Evolutionary conservation across 768 basidiomycete genomes (phyloP), one percentile per base, ranked within the genome.

Genomic region (Russula foetens): DNA sequence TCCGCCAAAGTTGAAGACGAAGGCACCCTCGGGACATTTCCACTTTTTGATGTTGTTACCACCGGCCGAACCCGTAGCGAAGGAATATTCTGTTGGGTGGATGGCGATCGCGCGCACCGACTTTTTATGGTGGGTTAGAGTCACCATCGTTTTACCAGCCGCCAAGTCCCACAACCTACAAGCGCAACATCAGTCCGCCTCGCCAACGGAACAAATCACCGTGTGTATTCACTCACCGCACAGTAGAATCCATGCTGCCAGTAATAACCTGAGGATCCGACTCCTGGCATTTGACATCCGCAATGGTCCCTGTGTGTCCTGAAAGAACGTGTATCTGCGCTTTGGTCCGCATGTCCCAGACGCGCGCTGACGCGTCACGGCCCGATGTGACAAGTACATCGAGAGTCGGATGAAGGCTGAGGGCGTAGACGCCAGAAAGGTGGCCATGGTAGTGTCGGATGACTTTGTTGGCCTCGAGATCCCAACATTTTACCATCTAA

Each of bases 401-500:
- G 53, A 99, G 84, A 0, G 96, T 98, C 1, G 97, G 97, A 69
- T 98, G 97, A 2, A 99, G 77, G 23, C 88, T 84, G 56, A 98
- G 79, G 0, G 93, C 79, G 68, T 98, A 98, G n/a, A 99, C 95
- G 46, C 97, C 97, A 0, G 95, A 98, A 23, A 97, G 81, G 72
- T 99, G 97, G 2, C 97, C 97, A 71, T 99, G 97, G 70, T 99
- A 98, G 73, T 98, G 94, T 21, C 97, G 84, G 57, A 99, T 99
- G 61, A 98, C 96, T 74, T 98, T 99, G 79, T 99, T 99, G 28
- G 90, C 88, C 72, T 99, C 97, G 52, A 99, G 75, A 69, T 99
- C 97, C 97, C 97, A 98, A 68, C 97, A 98, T 76, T 98, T 98
- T 38, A 99, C 97, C 97, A 98, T 98, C 93, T 97, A 70, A 28